A percentile compares a stretch with the other conserved stretches of the same genome.
phyloP scores from a whole-genome alignment of 2,329 filamentous ascomycete species.

The Xylariaceae sp. region DNA sequence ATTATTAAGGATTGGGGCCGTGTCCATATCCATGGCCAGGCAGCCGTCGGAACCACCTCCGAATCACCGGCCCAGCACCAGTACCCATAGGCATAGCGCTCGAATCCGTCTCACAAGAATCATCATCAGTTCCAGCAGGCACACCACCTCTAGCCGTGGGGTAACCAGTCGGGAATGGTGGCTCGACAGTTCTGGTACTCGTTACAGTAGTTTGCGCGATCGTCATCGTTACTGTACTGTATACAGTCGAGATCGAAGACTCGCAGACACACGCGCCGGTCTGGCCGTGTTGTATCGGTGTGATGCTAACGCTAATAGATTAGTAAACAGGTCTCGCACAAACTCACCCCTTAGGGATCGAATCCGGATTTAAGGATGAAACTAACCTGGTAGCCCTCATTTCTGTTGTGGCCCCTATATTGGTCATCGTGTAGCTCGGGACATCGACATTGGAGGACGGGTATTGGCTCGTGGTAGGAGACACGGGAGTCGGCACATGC shows the following conservation, averaged over 20 bases:
- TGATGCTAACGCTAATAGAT: neutral
- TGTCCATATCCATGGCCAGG: conserved; percentile 8
- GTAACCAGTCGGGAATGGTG: conserved; percentile 25
- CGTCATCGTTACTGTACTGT: conserved; percentile 24
- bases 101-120: neutral
- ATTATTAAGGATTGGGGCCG: conserved; percentile 12
- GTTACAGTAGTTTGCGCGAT: conserved; percentile 21
- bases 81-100: conserved; percentile 13
- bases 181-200: conserved; percentile 24
- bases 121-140: conserved; percentile 15
- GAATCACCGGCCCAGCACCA: conserved; percentile 13
- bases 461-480: conserved; percentile 18
- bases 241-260: conserved; percentile 25
- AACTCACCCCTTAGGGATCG: neutral
- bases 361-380: neutral
- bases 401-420: conserved; percentile 19
- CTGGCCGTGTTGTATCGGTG: too few species aligned
- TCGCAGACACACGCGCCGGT: conserved; percentile 20
- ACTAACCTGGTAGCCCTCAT: conserved; percentile 25
- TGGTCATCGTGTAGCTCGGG: conserved; percentile 28
- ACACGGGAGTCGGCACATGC: conserved; percentile 16
- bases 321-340: conserved; percentile 10
- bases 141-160: conserved; percentile 16
- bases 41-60: conserved; percentile 25
- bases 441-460: conserved; percentile 20